A percentile compares a stretch with the other conserved stretches of the same genome.
Evolutionary conservation across 345 rosid genomes (phyloP).

Genomic region (Brassica incana): DNA sequence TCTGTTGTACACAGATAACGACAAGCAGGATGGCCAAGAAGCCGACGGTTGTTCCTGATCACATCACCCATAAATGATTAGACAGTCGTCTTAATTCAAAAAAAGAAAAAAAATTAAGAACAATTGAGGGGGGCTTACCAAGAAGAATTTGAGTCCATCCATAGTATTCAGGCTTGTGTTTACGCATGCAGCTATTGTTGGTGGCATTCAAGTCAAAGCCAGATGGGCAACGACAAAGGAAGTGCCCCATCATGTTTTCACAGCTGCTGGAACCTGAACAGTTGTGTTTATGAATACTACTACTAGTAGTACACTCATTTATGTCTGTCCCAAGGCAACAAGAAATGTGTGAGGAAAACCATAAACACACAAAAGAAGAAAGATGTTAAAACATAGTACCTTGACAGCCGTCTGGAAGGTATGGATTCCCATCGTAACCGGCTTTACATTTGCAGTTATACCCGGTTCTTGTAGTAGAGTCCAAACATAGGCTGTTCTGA

Average conservation of each 20-base stretch:
- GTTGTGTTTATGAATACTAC: not conserved
- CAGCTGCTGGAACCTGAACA: not conserved
- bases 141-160: not conserved
- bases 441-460: slow-evolving; percentile 34
- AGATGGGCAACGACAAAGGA: slow-evolving; percentile 33
- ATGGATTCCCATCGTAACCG: slow-evolving; percentile 45
- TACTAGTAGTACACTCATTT: not conserved
- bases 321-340: not conserved
- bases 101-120: too few species aligned
- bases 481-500: slow-evolving; percentile 10
- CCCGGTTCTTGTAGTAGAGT: slow-evolving; percentile 3
- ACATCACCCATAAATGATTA: not conserved
- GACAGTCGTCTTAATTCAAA: not conserved
- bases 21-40: not conserved
- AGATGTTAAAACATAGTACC: not conserved
- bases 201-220: not conserved
- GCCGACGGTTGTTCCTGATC: not conserved
- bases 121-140: not conserved
- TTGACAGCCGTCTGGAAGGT: slow-evolving; percentile 30
- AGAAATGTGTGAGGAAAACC: not conserved
- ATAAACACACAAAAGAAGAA: slow-evolving; percentile 1
- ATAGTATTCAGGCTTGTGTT: not conserved
- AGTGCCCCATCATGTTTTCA: slow-evolving; percentile 23
- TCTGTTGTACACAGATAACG: not conserved
- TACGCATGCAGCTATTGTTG: not conserved